Evolutionary conservation across 306 rosid genomes (phyloP).

Genomic region (Acacia acuminata): DNA sequence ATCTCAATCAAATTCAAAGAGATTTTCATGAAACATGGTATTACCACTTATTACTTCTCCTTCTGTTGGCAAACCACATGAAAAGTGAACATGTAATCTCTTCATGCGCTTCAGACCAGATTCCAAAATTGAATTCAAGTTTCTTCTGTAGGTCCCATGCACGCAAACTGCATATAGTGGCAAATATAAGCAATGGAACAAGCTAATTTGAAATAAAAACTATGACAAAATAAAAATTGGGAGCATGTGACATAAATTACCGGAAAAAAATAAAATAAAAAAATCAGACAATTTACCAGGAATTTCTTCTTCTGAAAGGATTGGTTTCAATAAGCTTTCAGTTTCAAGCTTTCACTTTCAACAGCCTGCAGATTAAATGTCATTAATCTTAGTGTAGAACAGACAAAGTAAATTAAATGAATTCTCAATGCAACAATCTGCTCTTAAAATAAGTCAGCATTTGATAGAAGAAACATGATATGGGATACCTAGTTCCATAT

Average conservation of each 20-base stretch:
- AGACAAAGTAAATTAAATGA: slow-evolving; percentile 13
- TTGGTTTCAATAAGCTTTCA: slow-evolving; percentile 74
- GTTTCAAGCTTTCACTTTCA: slow-evolving; percentile 81
- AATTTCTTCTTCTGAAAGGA: slow-evolving; percentile 77
- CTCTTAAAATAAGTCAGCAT: not conserved
- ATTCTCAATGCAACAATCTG: not conserved
- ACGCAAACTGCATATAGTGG: slow-evolving; percentile 70
- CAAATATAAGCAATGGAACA: slow-evolving; percentile 25
- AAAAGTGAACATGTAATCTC: slow-evolving; percentile 92
- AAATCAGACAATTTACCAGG: slow-evolving; percentile 55
- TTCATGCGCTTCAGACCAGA: slow-evolving; percentile 88
- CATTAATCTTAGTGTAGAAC: not conserved
- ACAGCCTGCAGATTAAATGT: slow-evolving; percentile 62
- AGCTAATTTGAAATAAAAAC: not conserved
- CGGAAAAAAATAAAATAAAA: not conserved
- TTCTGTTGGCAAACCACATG: slow-evolving; percentile 82
- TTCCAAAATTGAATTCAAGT: slow-evolving; percentile 72
- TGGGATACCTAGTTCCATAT: not conserved
- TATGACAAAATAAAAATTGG: not conserved
- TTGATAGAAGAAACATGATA: not conserved
- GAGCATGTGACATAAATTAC: not conserved
- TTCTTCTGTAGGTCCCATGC: slow-evolving; percentile 81
- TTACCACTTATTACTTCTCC: slow-evolving; percentile 96
- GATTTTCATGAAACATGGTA: not conserved
- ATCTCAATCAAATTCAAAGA: not conserved